Evolutionary conservation across 495 filamentous ascomycete species (phyloP), one percentile per base, ranked within the genome.

Genomic region (Penicillium paxilli): DNA sequence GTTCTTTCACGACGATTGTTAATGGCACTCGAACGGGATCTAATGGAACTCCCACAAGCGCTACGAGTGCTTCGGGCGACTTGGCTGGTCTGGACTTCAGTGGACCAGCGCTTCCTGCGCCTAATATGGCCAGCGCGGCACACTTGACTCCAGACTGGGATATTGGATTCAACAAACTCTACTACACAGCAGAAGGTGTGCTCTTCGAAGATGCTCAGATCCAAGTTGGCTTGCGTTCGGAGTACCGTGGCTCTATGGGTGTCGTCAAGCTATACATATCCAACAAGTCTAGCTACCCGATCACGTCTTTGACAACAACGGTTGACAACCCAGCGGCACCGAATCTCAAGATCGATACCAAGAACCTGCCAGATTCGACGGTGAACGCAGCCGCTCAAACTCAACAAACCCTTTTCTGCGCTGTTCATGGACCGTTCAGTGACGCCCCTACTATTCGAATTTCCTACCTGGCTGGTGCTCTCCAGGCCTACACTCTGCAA

Each of bases 141-240:
- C 94, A 98, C 73, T 76, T 98, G 38, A 93, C 89, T 32, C 94
- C 95, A 4, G 90, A 94, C 38, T 98, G 95, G 95, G 88, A 96
- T 52, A 73, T 85, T 58, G 95, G 95, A 16, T 99, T 92, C 75
- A 90, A 92, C 64, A 81, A 86, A 44, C 79, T 98, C 3, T 83
- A 96, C 42, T 83, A 95, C 57, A 76, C 79, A 14, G 70, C 86
- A 1, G 92, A 97, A 68, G 95, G 94, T 30, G 80, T 98, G 9
- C 82, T 99, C 1, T 98, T 96, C 64, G 91, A 98, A 71, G 95
- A 99, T 64, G 86, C 83, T 0, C 95, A 99, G 70, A 83, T 99
- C 47, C 92, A 98, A 64, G 80, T 99, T 32, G 95, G 94, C 26
- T 71, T 98, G 44, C 88, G 95, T 5, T 91, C 90, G 4, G 95